Evolutionary conservation across 257 asterid species (phyloP).

Genomic region (Misopates orontium): DNA sequence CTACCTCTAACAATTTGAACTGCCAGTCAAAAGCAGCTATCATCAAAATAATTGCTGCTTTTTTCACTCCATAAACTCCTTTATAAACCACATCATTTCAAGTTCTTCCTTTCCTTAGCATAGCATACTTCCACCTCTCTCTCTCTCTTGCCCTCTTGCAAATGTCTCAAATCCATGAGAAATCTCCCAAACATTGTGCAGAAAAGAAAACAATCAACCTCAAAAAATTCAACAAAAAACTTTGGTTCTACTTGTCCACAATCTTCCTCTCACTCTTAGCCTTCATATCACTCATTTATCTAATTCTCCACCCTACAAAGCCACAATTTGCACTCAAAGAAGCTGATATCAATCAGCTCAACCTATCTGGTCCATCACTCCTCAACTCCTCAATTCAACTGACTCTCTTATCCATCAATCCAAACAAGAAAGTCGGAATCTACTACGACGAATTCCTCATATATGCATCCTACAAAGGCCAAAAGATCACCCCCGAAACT

Average conservation of each 20-base stretch:
- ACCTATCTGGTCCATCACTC: constrained; percentile 57
- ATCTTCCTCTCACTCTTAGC: constrained; percentile 60
- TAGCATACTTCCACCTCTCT: constrained; percentile 20
- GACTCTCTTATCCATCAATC: constrained; percentile 66
- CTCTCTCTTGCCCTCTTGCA: constrained; percentile 24
- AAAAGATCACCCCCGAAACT: constrained; percentile 58
- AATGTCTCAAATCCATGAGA: constrained; percentile 70
- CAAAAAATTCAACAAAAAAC: constrained; percentile 52
- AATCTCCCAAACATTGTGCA: constrained; percentile 87
- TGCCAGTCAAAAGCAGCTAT: constrained; percentile 44
- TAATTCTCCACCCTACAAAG: constrained; percentile 75
- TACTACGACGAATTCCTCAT: constrained; percentile 66
- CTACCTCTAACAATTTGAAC: constrained; percentile 29
- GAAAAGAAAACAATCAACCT: constrained; percentile 43
- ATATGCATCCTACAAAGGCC: constrained; percentile 74
- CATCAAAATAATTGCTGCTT: constrained; percentile 46
- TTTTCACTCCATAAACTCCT: constrained; percentile 21
- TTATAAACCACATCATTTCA: constrained; percentile 39
- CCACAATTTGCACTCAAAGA: constrained; percentile 68
- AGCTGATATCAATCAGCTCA: constrained; percentile 69
- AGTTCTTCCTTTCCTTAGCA: constrained; percentile 30
- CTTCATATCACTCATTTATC: constrained; percentile 66
- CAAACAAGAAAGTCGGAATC: constrained; percentile 77
- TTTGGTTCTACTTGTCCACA: constrained; percentile 50
- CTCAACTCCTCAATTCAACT: constrained; percentile 77